Evolutionary conservation across 2,329 filamentous ascomycete species (phyloP), one percentile per base, ranked within the genome.

Genomic region (Ascochyta clinopodiicola): DNA sequence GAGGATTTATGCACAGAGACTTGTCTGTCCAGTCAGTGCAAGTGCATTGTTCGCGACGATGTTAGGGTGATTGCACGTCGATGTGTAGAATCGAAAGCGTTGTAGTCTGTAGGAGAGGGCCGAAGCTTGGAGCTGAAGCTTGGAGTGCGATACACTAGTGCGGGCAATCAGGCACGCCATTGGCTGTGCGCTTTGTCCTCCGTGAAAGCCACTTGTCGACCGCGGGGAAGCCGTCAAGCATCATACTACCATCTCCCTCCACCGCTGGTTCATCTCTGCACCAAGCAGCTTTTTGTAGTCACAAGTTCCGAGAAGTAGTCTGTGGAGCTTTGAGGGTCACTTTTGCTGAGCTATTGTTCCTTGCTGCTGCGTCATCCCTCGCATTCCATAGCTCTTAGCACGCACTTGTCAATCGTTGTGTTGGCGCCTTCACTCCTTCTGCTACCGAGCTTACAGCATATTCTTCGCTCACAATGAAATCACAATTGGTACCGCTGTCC

Each of bases 151-250:
- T 45, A 25, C 39, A 32, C 51, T 47, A 43, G n/a, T 51, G 43
- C 52, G 52, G 52, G 52, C 52, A 34, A 21, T 25, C 27, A 7
- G 3, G 19, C 42, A 43, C 37, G 19, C 51, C 42, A 56, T 56
- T 56, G 52, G 52, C 12, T n/a, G 44, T 46, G 38, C 34, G 21
- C 38, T 31, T 24, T 56, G 44, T 42, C 44, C 50, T 52, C 51
- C 51, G 54, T 59, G 59, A 53, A 61, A 57, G 60, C 60, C 60
- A 62, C 50, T 59, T 56, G 50, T 57, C 50, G 38, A 44, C 47
- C 57, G 31, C 49, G 45, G 51, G 45, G 51, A 54, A 50, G 46
- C 36, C 37, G 17, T 36, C 31, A 4, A 32, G 8, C 22, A 27
- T 42, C 32, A 15, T 19, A 25, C 39, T n/a, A 35, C 42, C 40